Evolutionary conservation across 805 yeast genomes (phyloP).

Genomic region (Wickerhamomyces xylosicus): DNA sequence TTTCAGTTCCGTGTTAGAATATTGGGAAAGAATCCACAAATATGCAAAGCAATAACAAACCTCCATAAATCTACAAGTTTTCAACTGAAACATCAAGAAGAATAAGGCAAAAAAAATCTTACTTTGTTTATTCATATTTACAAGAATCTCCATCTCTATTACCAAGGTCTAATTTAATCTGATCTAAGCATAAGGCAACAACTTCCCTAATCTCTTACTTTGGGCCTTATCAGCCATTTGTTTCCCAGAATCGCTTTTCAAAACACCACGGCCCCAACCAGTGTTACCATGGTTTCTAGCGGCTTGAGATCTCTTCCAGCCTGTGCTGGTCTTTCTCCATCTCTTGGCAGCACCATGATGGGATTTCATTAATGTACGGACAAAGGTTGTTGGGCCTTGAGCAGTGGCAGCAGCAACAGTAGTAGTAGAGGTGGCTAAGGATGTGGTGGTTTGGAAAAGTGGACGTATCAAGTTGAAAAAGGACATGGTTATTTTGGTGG

Average conservation of each 20-base stretch:
- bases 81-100: background rate
- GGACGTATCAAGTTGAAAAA: conserved; percentile 1
- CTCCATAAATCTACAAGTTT: too few relatives aligned
- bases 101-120: background rate
- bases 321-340: conserved; percentile 65
- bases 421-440: background rate
- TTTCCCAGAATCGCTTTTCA: conserved; percentile 51
- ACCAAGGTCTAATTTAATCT: too few relatives aligned
- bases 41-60: too few relatives aligned
- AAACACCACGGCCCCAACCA: conserved; percentile 62
- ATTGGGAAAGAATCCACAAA: too few relatives aligned
- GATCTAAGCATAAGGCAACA: conserved; percentile 25
- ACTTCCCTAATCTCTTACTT: conserved; percentile 45
- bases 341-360: conserved; percentile 84
- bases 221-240: conserved; percentile 46
- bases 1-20: too few relatives aligned
- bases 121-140: background rate
- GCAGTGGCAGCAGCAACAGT: conserved; percentile 1
- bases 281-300: conserved; percentile 92
- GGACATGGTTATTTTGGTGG: background rate
- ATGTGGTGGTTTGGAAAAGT: background rate
- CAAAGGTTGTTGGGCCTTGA: conserved; percentile 8
- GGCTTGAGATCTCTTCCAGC: conserved; percentile 57
- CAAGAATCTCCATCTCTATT: too few relatives aligned
- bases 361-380: conserved; percentile 47